Percentiles rank a stretch among this genome's conserved stretches.
These are phyloP conservation scores for Prunus mira DNA, from an alignment of 306 rosid genomes.

Conservation along the genomic window DNA sequence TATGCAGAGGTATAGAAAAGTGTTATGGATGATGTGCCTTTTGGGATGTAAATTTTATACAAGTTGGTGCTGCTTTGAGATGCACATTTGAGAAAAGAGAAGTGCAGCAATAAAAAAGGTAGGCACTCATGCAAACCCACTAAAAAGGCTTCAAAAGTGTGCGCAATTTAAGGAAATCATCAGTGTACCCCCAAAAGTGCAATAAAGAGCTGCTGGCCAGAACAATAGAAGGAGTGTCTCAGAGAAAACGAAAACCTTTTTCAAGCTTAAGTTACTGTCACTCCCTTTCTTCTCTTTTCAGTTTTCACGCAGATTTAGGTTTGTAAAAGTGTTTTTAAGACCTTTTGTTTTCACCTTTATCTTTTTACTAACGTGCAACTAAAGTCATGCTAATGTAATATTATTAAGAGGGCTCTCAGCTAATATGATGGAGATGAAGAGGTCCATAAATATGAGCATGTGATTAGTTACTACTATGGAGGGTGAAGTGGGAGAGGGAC, in stretches of 20 bases:
- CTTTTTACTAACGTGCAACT: constrained; percentile 23
- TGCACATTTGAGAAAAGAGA: constrained; percentile 20
- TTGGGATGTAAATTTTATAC: constrained; percentile 27
- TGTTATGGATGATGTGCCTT: constrained; percentile 16
- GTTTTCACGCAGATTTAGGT: constrained; percentile 28
- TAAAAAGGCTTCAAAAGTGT: constrained; percentile 37
- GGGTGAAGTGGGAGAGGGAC: too few relatives aligned
- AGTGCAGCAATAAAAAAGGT: constrained; percentile 21
- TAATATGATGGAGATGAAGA: constrained; percentile 3
- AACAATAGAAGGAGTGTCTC: constrained; percentile 9
- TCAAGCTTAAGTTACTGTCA: constrained; percentile 30
- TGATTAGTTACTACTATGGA: constrained; percentile 8
- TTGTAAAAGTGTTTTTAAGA: constrained; percentile 12
- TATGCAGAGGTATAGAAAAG: constrained; percentile 8
- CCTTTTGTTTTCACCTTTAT: neutral
- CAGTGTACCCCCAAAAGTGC: constrained; percentile 22
- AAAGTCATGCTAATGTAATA: constrained; percentile 12
- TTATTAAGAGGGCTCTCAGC: constrained; percentile 9
- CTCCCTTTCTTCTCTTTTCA: constrained; percentile 2
- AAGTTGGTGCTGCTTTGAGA: constrained; percentile 16
- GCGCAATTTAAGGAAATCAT: constrained; percentile 66
- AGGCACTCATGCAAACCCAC: constrained; percentile 41
- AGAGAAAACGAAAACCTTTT: constrained; percentile 16
- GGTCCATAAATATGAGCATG: constrained; percentile 21
- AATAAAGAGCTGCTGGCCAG: constrained; percentile 23